A percentile compares a stretch with the other conserved stretches of the same genome.
Conservation (phyloP, 768 basidiomycete genomes). For the Tylopilus rubrobrunneus region DNA sequence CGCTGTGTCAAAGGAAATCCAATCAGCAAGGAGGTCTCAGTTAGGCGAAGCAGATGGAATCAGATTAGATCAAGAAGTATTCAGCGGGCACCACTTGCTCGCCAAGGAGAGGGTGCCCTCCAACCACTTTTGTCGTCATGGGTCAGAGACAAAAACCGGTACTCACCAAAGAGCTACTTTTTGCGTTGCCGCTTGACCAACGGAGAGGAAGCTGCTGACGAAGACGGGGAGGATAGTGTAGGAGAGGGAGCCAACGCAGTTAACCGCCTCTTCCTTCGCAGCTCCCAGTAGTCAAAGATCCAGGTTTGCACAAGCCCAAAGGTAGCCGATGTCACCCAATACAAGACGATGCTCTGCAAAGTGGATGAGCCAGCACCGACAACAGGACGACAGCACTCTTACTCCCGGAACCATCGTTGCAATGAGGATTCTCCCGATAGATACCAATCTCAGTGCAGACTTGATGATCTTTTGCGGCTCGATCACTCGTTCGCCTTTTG, state of each 20-base stretch:
- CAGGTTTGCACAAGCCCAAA: conserved; percentile 76
- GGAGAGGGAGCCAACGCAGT: background rate
- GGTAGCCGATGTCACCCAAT: conserved; percentile 74
- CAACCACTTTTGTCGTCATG: conserved; percentile 76
- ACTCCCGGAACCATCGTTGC: conserved; percentile 73
- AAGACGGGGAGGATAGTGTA: background rate
- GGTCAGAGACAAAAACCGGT: conserved; percentile 10
- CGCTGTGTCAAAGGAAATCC: background rate
- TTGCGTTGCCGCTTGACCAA: background rate
- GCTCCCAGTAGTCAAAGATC: conserved; percentile 63
- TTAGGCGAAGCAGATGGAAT: conserved; percentile 28
- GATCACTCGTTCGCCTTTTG: conserved; percentile 42
- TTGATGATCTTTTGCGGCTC: conserved; percentile 52
- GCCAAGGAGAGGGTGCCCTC: conserved; percentile 55
- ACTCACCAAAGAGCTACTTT: conserved; percentile 23
- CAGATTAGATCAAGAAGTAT: conserved; percentile 92
- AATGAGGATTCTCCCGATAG: conserved; percentile 63
- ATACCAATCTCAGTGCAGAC: conserved; percentile 49
- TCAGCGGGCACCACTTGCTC: conserved; percentile 51
- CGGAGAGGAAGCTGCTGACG: background rate
- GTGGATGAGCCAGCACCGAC: conserved; percentile 1
- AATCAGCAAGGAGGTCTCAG: conserved; percentile 10
- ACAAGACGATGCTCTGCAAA: conserved; percentile 56
- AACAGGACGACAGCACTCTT: conserved; percentile 17
- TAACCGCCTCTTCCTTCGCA: conserved; percentile 33